Conservation (phyloP, 75 land plant species). For the Pinus albicaulis region DNA sequence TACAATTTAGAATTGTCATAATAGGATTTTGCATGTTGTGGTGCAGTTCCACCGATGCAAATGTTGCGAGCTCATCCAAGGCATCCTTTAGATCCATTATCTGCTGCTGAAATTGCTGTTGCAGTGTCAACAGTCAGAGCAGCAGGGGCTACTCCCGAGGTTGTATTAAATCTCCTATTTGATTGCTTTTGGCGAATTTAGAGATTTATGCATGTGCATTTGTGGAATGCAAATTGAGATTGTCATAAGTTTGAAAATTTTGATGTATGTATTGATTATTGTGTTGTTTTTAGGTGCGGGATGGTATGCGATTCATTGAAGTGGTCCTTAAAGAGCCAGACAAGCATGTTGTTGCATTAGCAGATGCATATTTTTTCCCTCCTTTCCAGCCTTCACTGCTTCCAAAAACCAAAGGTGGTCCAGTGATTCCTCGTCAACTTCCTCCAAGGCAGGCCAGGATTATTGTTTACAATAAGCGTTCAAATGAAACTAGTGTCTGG, state of each 20-base stretch:
- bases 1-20: neutral
- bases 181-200: neutral
- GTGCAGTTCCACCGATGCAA: constrained; percentile 39
- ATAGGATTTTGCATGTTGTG: neutral
- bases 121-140: constrained; percentile 95
- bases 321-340: constrained; percentile 85
- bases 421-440: constrained; percentile 78
- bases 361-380: constrained; percentile 98
- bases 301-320: constrained; percentile 96
- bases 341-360: constrained; percentile 83
- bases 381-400: constrained; percentile 95
- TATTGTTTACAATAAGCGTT: constrained; percentile 78
- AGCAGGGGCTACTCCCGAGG: constrained; percentile 98
- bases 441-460: constrained; percentile 92
- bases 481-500: constrained; percentile 95
- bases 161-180: constrained; percentile 12
- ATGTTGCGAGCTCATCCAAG: constrained; percentile 60
- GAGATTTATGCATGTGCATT: neutral
- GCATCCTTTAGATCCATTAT: constrained; percentile 95
- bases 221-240: neutral
- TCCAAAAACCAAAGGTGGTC: constrained; percentile 77
- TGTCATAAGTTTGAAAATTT: constrained; percentile 1
- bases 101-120: constrained; percentile 88
- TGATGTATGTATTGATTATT: neutral
- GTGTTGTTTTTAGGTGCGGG: constrained; percentile 68